These are phyloP conservation scores for Rhizophagus prolifer DNA, from an alignment of 192 early-diverging fungal genomes.

Conservation along the genomic window DNA sequence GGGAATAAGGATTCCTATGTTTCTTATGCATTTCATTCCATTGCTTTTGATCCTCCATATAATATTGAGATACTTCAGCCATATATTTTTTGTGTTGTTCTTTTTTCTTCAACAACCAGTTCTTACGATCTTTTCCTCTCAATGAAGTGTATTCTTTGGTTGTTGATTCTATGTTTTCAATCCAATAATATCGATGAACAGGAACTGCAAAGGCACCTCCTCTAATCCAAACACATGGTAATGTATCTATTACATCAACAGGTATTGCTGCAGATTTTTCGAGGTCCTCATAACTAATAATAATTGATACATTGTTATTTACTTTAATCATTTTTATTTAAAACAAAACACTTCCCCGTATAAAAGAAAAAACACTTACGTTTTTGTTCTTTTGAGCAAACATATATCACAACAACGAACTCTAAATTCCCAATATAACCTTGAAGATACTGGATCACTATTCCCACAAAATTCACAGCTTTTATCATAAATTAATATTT, in stretches of 20 bases:
- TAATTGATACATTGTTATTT: no score
- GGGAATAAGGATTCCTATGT: no score
- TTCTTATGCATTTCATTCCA: no score
- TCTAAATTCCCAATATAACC: constrained; percentile 7
- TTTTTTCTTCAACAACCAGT: neutral
- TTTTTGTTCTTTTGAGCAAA: neutral
- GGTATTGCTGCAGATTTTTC: neutral
- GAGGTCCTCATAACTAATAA: neutral
- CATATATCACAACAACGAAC: constrained; percentile 13
- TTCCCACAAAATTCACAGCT: constrained; percentile 9
- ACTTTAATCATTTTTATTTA: no score
- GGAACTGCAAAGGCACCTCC: neutral
- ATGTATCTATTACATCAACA: neutral
- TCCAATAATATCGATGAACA: neutral
- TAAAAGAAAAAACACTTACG: neutral
- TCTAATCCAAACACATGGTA: neutral
- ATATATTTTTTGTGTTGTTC: no score
- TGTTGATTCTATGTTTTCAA: neutral
- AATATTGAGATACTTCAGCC: no score
- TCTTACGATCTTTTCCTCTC: neutral
- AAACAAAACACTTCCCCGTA: no score
- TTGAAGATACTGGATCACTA: neutral
- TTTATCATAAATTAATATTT: neutral
- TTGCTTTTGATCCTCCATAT: no score
- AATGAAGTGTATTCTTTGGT: neutral